Evolutionary conservation across 2,329 filamentous ascomycete species (phyloP).

Genomic region (Exophiala mesophila): DNA sequence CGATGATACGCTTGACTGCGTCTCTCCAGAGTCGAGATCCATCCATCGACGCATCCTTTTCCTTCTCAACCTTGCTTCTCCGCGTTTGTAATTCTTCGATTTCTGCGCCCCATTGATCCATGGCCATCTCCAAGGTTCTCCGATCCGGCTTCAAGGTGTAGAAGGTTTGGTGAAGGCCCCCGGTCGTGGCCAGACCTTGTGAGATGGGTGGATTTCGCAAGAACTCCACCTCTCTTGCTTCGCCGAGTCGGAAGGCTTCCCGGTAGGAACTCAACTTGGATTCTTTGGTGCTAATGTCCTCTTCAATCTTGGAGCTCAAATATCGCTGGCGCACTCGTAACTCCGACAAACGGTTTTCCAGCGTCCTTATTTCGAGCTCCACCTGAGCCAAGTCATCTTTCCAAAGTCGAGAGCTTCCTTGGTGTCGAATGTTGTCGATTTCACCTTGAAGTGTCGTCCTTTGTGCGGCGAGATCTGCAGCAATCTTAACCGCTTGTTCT

Average conservation of each 20-base stretch:
- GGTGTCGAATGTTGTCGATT: slow-evolving; percentile 44
- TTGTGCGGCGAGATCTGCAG: slow-evolving; percentile 49
- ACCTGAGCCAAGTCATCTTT: slow-evolving; percentile 48
- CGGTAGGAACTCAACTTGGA: slow-evolving; percentile 57
- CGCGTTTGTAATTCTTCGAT: slow-evolving; percentile 41
- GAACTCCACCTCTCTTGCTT: slow-evolving; percentile 51
- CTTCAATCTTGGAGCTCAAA: slow-evolving; percentile 48
- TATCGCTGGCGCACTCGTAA: slow-evolving; percentile 52
- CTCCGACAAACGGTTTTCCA: slow-evolving; percentile 52
- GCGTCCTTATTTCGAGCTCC: slow-evolving; percentile 52
- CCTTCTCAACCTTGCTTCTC: slow-evolving; percentile 45
- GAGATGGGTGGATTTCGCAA: slow-evolving; percentile 43
- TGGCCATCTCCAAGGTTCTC: slow-evolving; percentile 56
- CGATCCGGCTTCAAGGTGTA: slow-evolving; percentile 51
- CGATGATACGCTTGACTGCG: slow-evolving; percentile 47
- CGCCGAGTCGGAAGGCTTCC: slow-evolving; percentile 50
- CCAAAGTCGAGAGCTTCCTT: slow-evolving; percentile 44
- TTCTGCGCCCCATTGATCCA: slow-evolving; percentile 52
- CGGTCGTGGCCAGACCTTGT: slow-evolving; percentile 31
- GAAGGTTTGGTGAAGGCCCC: background rate
- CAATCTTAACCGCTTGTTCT: slow-evolving; percentile 44
- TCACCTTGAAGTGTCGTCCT: slow-evolving; percentile 46
- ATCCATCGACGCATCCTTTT: slow-evolving; percentile 54
- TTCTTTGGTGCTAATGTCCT: slow-evolving; percentile 53
- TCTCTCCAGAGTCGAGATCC: slow-evolving; percentile 56